Evolutionary conservation across 2,329 filamentous ascomycete genomes (phyloP), one percentile per base, ranked within the genome.

Genomic region (Macrophomina pseudophaseolina): DNA sequence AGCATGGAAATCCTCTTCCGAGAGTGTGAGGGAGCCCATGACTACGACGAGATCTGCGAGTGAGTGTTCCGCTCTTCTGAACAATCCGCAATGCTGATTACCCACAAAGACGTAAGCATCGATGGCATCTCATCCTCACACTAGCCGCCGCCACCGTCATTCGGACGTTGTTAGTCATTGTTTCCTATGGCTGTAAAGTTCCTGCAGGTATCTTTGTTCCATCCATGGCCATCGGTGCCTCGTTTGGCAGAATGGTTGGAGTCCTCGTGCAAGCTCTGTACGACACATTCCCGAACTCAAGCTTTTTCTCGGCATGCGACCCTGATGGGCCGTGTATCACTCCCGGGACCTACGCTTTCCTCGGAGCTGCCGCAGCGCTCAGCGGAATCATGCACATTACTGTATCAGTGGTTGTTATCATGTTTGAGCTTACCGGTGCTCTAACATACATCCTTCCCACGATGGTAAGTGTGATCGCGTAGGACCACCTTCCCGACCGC

Each of bases 331-430:
- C 94, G 1, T 99, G 95, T 77, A 98, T 99, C 72, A 99, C 95
- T 0, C 95, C 95, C 0, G 95, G 95, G 9, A 98, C 95, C 0
- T 99, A 99, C 75, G 95, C 95, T 6, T 97, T 99, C 72, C 85
- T 99, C 0, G 95, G 95, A 49, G 95, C 95, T 5, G 95, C 90
- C 0, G 94, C 95, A 1, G 92, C 95, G 0, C 84, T 99, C 30
- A 94, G 91, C 76, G 95, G 95, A 9, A 97, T 98, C 74, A 99
- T 98, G 94, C 95, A 98, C 78, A 91, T 99, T 69, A 97, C 94
- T 0, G 89, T 99, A 16, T 96, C 94, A 0, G 93, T 99, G 9
- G 94, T 97, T 2, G 95, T 99, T 74, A 99, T 99, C 78, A 98
- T 99, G 95, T 98, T 98, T 74, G 95, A 99, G 79, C 86, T 99